phyloP scores from a whole-genome alignment of 306 rosid species.

The Ormosia emarginata region DNA sequence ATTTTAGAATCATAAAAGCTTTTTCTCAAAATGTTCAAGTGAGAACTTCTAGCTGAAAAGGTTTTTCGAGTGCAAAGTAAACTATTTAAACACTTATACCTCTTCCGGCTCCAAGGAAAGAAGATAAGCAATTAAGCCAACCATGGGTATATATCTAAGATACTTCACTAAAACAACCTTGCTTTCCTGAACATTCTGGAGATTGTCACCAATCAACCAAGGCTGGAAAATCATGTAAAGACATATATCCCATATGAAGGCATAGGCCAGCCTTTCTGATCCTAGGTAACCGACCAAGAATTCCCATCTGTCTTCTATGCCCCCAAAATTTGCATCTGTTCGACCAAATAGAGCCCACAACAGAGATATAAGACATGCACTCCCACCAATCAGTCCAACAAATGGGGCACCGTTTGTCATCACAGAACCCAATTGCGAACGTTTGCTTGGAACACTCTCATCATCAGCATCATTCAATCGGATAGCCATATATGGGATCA shows the following conservation, averaged over 20 bases:
- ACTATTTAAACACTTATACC: conserved; percentile 21
- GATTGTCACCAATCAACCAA: conserved; percentile 83
- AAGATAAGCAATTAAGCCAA: conserved; percentile 77
- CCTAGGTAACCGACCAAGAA: conserved; percentile 69
- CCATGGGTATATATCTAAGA: conserved; percentile 72
- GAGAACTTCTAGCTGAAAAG: background rate
- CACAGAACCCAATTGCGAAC: conserved; percentile 55
- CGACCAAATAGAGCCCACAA: conserved; percentile 73
- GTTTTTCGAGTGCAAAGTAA: background rate
- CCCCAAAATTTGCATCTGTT: conserved; percentile 63
- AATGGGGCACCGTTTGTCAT: conserved; percentile 62
- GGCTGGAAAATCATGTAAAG: conserved; percentile 82
- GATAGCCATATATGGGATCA: conserved; percentile 96
- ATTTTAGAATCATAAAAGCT: background rate
- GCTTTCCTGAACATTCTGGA: conserved; percentile 58
- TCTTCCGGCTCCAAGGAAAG: conserved; percentile 58
- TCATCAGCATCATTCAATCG: conserved; percentile 62
- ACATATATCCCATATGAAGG: conserved; percentile 93
- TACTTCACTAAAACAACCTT: conserved; percentile 51
- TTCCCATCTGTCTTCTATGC: conserved; percentile 63
- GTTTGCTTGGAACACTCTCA: conserved; percentile 35
- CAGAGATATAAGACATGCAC: conserved; percentile 54
- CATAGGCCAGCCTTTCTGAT: conserved; percentile 89
- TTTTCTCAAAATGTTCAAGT: background rate
- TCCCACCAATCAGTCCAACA: conserved; percentile 73